Evolutionary conservation across 23 red algal genomes (phyloP).

Genomic region (Gracilaria gracilis): DNA sequence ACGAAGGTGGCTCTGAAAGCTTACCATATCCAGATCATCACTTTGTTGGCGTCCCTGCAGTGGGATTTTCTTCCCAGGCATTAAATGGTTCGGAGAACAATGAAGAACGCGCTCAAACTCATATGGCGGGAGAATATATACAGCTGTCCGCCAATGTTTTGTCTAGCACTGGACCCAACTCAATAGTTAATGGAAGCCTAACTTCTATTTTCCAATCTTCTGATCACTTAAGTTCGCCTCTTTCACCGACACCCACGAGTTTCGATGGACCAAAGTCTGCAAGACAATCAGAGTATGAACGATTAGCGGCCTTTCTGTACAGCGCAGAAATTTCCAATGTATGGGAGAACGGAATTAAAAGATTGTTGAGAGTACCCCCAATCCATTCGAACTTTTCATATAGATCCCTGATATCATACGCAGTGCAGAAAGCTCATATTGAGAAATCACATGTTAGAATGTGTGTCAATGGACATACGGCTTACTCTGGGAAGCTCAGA

Average conservation of each 20-base stretch:
- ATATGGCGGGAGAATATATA: too few species aligned
- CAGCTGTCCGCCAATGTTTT: too few species aligned
- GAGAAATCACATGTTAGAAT: not conserved
- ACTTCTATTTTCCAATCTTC: not conserved
- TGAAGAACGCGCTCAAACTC: too few species aligned
- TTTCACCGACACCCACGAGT: too few species aligned
- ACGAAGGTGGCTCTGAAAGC: too few species aligned
- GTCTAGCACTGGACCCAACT: not conserved
- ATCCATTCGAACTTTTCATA: not conserved
- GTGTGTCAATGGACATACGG: not conserved
- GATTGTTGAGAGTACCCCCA: not conserved
- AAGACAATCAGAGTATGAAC: not conserved
- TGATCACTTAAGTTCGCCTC: not conserved
- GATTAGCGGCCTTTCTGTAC: not conserved
- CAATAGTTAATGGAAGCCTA: not conserved
- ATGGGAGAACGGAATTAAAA: not conserved
- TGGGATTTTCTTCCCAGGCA: too few species aligned
- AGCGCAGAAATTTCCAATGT: slow-evolving; percentile 14
- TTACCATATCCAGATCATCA: too few species aligned
- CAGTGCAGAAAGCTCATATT: not conserved
- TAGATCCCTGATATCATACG: not conserved
- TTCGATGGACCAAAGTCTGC: not conserved
- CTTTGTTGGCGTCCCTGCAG: too few species aligned
- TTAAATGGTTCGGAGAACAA: too few species aligned
- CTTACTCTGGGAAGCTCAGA: not conserved